A percentile compares a stretch with the other conserved stretches of the same genome.
Evolutionary conservation across 805 yeast species (phyloP).

Genomic region (Saitoella complicata): DNA sequence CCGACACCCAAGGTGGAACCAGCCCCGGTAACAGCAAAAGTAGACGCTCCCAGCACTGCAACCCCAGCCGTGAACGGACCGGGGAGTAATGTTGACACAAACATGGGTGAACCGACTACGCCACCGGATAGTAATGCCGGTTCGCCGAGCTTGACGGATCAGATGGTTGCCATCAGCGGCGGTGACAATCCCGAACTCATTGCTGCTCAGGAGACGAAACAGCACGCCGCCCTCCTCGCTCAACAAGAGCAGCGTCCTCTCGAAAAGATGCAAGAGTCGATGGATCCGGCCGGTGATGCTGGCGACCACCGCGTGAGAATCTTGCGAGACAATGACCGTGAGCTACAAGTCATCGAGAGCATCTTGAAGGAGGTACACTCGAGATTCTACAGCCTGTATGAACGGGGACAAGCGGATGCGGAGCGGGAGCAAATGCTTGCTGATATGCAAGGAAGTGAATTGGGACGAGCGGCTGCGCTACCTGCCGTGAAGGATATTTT

Average conservation of each 20-base stretch:
- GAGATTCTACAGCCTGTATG: slow-evolving; percentile 42
- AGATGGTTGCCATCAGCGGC: not conserved
- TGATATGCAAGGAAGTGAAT: not conserved
- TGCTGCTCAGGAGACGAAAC: not conserved
- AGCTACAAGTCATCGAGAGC: slow-evolving; percentile 43
- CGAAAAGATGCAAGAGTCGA: slow-evolving; percentile 62
- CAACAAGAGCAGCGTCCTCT: slow-evolving; percentile 73
- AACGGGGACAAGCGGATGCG: slow-evolving; percentile 14
- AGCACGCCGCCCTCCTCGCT: slow-evolving; percentile 48
- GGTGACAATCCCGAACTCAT: not conserved
- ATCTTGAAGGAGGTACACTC: slow-evolving; percentile 51
- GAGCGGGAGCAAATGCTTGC: slow-evolving; percentile 10
- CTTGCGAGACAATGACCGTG: slow-evolving; percentile 66
- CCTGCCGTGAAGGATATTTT: slow-evolving; percentile 59
- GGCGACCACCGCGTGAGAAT: slow-evolving; percentile 25
- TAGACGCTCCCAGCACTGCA: slow-evolving; percentile 2
- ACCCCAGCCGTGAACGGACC: slow-evolving; percentile 12
- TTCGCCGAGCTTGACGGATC: not conserved
- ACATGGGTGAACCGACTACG: not conserved
- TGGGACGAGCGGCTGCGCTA: not conserved
- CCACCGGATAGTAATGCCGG: not conserved
- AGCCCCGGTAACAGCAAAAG: slow-evolving; percentile 12
- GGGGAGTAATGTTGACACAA: too few species aligned
- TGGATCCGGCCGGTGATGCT: slow-evolving; percentile 31
- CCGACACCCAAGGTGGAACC: slow-evolving; percentile 2